A percentile compares a stretch with the other conserved stretches of the same genome.
Evolutionary conservation across 441 rosid genomes (phyloP).

Genomic region (Daphne laureola): DNA sequence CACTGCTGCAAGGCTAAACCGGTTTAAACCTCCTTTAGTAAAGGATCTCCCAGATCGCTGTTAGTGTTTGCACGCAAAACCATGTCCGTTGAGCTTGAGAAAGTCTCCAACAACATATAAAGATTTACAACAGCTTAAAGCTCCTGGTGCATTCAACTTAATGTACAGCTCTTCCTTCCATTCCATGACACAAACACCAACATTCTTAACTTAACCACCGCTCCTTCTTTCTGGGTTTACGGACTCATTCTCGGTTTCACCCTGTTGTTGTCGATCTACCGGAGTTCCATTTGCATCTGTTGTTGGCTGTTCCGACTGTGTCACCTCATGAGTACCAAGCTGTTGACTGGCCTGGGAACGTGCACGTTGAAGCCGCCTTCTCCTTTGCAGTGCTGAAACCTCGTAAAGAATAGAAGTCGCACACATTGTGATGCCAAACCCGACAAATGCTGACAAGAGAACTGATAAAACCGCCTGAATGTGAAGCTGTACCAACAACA

Average conservation of each 20-base stretch:
- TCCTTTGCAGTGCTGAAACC: constrained; percentile 34
- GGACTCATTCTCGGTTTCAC: constrained; percentile 17
- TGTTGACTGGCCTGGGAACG: not conserved
- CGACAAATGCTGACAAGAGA: constrained; percentile 66
- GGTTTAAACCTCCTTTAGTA: too few relatives aligned
- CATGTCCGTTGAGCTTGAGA: too few relatives aligned
- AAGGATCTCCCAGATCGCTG: too few relatives aligned
- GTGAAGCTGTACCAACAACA: constrained; percentile 44
- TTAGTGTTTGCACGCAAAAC: too few relatives aligned
- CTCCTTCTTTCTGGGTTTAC: constrained; percentile 13
- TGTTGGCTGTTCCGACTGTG: constrained; percentile 21
- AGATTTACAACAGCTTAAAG: too few relatives aligned
- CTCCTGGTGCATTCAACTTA: too few relatives aligned
- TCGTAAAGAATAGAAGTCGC: constrained; percentile 43
- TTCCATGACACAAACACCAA: not conserved
- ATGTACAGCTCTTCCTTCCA: not conserved
- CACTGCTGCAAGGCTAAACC: too few relatives aligned
- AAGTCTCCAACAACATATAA: too few relatives aligned
- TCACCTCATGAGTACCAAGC: constrained; percentile 10
- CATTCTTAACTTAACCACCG: constrained; percentile 3
- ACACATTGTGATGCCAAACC: constrained; percentile 74
- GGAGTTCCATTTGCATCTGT: constrained; percentile 14
- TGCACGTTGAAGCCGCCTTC: constrained; percentile 2
- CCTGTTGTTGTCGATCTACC: constrained; percentile 12
- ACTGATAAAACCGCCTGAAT: constrained; percentile 59